Base-by-base conservation (phyloP, 1,284 basidiomycete genomes). In the Ustilago xerochloae region DNA sequence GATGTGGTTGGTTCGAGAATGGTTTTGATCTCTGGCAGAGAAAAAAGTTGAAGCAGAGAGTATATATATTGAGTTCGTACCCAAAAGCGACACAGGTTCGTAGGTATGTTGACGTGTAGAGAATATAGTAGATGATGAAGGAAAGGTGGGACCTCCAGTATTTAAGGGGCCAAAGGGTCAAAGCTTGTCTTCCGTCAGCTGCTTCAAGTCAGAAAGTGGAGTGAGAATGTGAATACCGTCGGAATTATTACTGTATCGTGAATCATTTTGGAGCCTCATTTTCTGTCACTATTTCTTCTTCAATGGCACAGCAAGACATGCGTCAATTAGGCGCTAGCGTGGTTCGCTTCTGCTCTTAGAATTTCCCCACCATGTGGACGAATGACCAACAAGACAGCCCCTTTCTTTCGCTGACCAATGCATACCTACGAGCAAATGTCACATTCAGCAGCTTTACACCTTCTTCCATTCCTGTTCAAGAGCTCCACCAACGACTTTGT, bases 131-230 rank as follows among this genome's bases (percentile, higher is more conserved):
- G 28, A 18, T 16, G 20, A 36, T 39, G 22, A 20, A 18, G 20
- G 45, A 28, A 39, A 35, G 33, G 33, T 35, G 33, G 33, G 33
- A 35, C 33, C n/a, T 16, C 13, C 18, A 39, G n/a, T 39, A 33
- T 33, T 33, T 33, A 9, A 41, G 39, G n/a, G 39, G 39, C 10
- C 18, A n/a, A 28, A 47, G 28, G 43, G 45, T 30, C 45, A 35
- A 35, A n/a, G n/a, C n/a, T n/a, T n/a, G 41, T 24, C 41, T 43
- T 38, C 12, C 41, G 41, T 28, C 41, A 43, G 41, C 41, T 43
- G 41, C 41, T 13, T 24, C 6, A 15, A 22, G 22, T 24, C 13
- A 20, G 26, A 43, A 43, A 43, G 41, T 41, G 38, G 41, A 28
- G 41, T 43, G 26, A 43, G 41, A n/a, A n/a, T n/a, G n/a, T n/a